phyloP scores from a whole-genome alignment of 129 eudicot species.

The Chrysanthemum seticuspe region DNA sequence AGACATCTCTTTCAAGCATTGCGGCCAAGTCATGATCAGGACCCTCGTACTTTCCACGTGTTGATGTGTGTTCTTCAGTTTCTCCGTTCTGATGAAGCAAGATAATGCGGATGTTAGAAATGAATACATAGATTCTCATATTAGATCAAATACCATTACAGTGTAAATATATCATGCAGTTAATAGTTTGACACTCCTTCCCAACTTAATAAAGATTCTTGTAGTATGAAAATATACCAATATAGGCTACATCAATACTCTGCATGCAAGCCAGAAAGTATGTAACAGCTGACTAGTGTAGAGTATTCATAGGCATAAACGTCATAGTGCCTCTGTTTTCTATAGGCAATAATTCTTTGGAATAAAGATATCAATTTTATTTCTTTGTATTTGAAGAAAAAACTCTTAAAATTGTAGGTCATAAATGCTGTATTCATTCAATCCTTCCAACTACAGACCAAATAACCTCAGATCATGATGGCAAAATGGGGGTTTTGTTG shows the following conservation, averaged over 20 bases:
- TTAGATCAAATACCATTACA: not conserved
- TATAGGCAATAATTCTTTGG: not conserved
- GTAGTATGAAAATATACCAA: not conserved
- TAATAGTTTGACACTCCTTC: not conserved
- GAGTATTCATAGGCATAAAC: no score
- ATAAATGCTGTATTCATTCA: not conserved
- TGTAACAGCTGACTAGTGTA: no score
- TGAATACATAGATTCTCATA: not conserved
- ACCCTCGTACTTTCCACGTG: slow-evolving; percentile 86
- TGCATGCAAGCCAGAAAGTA: no score
- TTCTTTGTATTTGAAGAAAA: no score
- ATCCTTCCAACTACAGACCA: not conserved
- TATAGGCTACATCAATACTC: no score
- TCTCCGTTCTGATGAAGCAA: slow-evolving; percentile 64
- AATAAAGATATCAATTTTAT: not conserved
- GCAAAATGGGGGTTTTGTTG: no score
- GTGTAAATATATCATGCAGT: not conserved
- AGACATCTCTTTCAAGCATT: slow-evolving; percentile 94
- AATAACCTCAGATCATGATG: not conserved
- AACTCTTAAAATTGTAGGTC: not conserved
- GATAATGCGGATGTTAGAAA: not conserved
- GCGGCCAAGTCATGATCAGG: slow-evolving; percentile 98
- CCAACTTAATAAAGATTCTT: not conserved
- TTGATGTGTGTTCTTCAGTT: slow-evolving; percentile 86
- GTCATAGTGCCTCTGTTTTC: not conserved